Evolutionary conservation across 2,329 filamentous ascomycete species (phyloP).

Genomic region (Cladosporium sp.): DNA sequence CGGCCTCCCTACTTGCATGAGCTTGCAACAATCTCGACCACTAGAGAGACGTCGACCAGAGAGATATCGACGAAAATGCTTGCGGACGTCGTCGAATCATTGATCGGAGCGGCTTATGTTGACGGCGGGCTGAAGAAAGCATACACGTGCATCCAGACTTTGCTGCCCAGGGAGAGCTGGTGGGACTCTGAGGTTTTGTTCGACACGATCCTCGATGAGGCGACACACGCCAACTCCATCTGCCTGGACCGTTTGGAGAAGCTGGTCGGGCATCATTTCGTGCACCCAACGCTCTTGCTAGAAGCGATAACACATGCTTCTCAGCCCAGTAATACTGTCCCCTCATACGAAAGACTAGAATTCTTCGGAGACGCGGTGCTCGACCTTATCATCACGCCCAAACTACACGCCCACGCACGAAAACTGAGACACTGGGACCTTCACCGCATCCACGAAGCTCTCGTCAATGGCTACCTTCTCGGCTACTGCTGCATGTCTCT

Average conservation of each 20-base stretch:
- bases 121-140: conserved; percentile 69
- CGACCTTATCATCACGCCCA: conserved; percentile 71
- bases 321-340: conserved; percentile 43
- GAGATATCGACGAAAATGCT: conserved; percentile 73
- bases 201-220: conserved; percentile 21
- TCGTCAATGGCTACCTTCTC: conserved; percentile 80
- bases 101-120: conserved; percentile 75
- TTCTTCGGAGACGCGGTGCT: conserved; percentile 86
- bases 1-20: conserved; percentile 61
- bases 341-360: conserved; percentile 74
- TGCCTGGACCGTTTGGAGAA: conserved; percentile 58
- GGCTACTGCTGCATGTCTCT: conserved; percentile 72
- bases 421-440: conserved; percentile 62
- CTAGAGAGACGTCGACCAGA: conserved; percentile 34
- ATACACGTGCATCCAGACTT: conserved; percentile 63
- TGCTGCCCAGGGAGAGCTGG: conserved; percentile 59
- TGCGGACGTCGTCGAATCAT: conserved; percentile 83
- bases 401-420: conserved; percentile 57
- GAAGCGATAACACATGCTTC: conserved; percentile 78
- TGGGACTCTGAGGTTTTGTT: conserved; percentile 21
- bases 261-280: conserved; percentile 72
- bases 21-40: conserved; percentile 37
- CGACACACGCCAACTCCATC: conserved; percentile 52
- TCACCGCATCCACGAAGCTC: conserved; percentile 72
- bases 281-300: conserved; percentile 66